Evolutionary conservation across 306 rosid species (phyloP), one percentile per base, ranked within the genome.

Genomic region (Quercus suber): DNA sequence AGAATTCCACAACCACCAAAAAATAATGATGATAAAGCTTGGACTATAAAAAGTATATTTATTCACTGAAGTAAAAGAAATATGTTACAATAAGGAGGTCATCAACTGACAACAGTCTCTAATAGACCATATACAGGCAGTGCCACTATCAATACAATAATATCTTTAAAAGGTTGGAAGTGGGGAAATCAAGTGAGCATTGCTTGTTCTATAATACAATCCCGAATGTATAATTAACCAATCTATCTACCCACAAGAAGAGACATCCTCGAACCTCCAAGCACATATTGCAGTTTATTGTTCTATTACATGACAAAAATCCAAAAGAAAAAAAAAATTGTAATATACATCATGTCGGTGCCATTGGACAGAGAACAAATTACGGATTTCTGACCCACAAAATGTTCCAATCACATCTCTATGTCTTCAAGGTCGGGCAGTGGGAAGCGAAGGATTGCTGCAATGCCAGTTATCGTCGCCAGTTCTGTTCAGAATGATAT

Each of bases 381-480:
- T 9, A 7, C 2, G 4, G 18, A 20, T 35, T 35, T 8, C 69
- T 33, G 17, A 21, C 78, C 64, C 64, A 14, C 13, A 52, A 5
- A 43, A 4, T 19, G 28, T 33, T 14, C 25, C 63, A 76, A 55
- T 87, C 85, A 93, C 99, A 91, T 93, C 84, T 92, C 99, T 41
- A 93, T 83, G 82, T 93, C 99, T 75, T 95, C 99, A 59, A 95
- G 90, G 75, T 93, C 99, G 5, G 99, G 99, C 73, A 95, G 91
- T 63, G 99, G 99, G 77, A 91, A 95, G 73, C 98, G 97, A 77
- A 95, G 97, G 73, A 95, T 83, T 53, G 99, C 99, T 25, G 99
- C 99, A 73, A 95, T 90, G 70, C 93, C 93, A 20, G 83, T 89
- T 41, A 89, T 76, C 64, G 79, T 90, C 51, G 95, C 92, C 78